Evolutionary conservation across 257 asterid genomes (phyloP).

Genomic region (Salvia hispanica): DNA sequence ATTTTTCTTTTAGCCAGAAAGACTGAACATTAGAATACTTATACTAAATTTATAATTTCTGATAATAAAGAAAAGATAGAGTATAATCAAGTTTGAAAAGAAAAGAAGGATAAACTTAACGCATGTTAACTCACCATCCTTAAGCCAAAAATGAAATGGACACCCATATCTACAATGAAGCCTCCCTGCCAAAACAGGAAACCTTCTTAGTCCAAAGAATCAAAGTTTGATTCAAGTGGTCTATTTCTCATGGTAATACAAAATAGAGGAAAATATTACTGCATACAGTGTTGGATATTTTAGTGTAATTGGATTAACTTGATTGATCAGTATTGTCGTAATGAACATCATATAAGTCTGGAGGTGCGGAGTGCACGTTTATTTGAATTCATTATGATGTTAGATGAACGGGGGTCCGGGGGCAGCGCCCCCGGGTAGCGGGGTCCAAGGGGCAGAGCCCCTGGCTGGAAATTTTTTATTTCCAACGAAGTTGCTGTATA

Average conservation of each 20-base stretch:
- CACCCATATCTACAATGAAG: conserved; percentile 96
- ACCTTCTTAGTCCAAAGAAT: conserved; percentile 19
- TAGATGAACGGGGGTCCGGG: no score
- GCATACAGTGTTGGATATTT: no score
- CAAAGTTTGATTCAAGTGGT: conserved; percentile 7
- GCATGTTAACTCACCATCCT: conserved; percentile 66
- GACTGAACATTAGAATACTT: conserved; percentile 17
- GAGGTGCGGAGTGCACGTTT: no score
- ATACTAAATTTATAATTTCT: neutral
- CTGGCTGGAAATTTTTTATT: no score
- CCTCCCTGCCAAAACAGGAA: conserved; percentile 75
- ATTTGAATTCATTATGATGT: no score
- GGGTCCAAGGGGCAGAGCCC: no score
- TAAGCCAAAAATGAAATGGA: conserved; percentile 83
- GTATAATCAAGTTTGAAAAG: neutral
- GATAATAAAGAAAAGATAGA: conserved; percentile 1
- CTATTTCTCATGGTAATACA: conserved; percentile 22
- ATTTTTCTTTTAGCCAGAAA: conserved; percentile 6
- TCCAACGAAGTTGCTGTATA: no score
- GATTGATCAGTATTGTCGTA: no score
- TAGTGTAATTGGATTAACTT: no score
- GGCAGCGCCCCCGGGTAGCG: no score
- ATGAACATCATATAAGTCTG: no score
- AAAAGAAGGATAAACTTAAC: neutral
- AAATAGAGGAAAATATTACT: conserved; percentile 11